Conservation (phyloP, 2,329 filamentous ascomycete species). For the Leptographium flavum region DNA sequence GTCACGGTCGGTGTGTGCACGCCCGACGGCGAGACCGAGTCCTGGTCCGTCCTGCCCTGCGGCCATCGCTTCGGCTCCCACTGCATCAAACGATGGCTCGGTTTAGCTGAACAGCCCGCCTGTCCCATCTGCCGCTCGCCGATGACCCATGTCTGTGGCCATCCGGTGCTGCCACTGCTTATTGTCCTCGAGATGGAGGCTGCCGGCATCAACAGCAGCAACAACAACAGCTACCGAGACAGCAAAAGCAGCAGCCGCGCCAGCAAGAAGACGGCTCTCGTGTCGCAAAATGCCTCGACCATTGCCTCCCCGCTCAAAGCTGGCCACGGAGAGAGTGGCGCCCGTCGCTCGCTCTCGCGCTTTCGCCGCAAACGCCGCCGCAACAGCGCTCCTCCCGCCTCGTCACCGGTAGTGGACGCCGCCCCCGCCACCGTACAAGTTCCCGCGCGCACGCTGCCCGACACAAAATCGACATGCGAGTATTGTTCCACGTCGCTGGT, state of each 20-base stretch:
- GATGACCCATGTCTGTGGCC: slow-evolving; percentile 18
- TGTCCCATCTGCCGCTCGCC: slow-evolving; percentile 26
- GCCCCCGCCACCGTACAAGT: too few species aligned
- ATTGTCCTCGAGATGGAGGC: too few species aligned
- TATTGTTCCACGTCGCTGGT: not conserved
- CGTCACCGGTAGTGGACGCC: not conserved
- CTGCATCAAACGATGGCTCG: slow-evolving; percentile 29
- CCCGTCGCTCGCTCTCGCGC: not conserved
- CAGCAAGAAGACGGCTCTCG: not conserved
- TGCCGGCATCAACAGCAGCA: not conserved
- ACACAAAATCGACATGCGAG: not conserved
- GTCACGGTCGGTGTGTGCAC: slow-evolving; percentile 23
- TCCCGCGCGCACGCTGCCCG: not conserved
- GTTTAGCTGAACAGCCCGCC: slow-evolving; percentile 18
- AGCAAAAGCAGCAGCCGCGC: not conserved
- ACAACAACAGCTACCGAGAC: not conserved
- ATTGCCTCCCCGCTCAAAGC: not conserved
- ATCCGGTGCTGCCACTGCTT: slow-evolving; percentile 18
- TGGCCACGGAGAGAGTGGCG: not conserved
- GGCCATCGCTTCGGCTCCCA: slow-evolving; percentile 27
- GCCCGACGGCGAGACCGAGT: slow-evolving; percentile 23
- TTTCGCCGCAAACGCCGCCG: not conserved
- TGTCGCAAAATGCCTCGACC: not conserved
- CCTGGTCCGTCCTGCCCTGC: slow-evolving; percentile 26
- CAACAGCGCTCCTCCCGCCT: not conserved